Evolutionary conservation across 2,329 filamentous ascomycete genomes (phyloP).

Genomic region (Penicillium sp.): DNA sequence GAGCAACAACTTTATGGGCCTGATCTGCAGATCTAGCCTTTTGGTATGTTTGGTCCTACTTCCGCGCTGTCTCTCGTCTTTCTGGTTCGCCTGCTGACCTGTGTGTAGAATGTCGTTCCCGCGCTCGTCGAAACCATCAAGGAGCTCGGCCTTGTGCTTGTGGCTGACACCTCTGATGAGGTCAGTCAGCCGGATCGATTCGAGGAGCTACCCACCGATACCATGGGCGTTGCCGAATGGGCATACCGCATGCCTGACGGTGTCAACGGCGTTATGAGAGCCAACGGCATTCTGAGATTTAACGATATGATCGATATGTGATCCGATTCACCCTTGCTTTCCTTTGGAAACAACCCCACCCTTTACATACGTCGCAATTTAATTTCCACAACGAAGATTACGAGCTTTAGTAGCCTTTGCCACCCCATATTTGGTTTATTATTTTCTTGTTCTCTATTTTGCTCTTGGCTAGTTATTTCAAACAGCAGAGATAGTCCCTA

Average conservation of each 20-base stretch:
- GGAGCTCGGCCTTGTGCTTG: slow-evolving; percentile 84
- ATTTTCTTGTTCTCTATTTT: slow-evolving; percentile 5
- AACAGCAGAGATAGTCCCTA: not conserved
- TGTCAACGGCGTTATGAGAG: slow-evolving; percentile 81
- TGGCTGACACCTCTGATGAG: slow-evolving; percentile 77
- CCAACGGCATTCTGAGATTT: slow-evolving; percentile 84
- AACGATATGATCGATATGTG: slow-evolving; percentile 83
- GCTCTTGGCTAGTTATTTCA: slow-evolving; percentile 4
- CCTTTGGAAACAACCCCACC: not conserved
- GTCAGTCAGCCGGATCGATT: slow-evolving; percentile 25
- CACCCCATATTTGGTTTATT: slow-evolving; percentile 10
- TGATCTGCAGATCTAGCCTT: slow-evolving; percentile 84
- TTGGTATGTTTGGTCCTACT: slow-evolving; percentile 61
- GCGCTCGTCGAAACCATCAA: slow-evolving; percentile 92
- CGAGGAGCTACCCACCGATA: slow-evolving; percentile 21
- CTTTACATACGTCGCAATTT: slow-evolving; percentile 7
- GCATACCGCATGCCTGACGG: slow-evolving; percentile 65
- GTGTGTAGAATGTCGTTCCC: slow-evolving; percentile 79
- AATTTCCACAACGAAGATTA: slow-evolving; percentile 19
- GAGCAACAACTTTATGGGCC: slow-evolving; percentile 96
- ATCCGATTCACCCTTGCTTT: slow-evolving; percentile 16
- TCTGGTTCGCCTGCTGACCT: slow-evolving; percentile 14
- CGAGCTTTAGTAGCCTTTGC: slow-evolving; percentile 17
- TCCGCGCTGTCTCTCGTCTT: not conserved
- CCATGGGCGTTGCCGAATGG: slow-evolving; percentile 38